Evolutionary conservation across 2,329 filamentous ascomycete genomes (phyloP).

Genomic region (Fusarium circinatum): DNA sequence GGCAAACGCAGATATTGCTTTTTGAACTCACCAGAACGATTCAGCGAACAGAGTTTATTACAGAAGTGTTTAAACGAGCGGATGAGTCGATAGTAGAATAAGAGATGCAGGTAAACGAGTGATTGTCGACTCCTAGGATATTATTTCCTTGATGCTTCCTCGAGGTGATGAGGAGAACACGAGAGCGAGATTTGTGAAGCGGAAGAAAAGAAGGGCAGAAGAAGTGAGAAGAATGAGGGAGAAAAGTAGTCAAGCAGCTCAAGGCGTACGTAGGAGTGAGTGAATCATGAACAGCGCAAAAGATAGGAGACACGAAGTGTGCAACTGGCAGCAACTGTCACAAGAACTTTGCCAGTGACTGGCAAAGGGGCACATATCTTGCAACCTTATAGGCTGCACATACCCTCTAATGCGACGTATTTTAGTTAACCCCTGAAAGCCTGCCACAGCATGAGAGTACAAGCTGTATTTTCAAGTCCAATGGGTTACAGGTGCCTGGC

Average conservation of each 20-base stretch:
- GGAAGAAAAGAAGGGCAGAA: constrained; percentile 4
- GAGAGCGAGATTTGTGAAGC: constrained; percentile 1
- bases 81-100: not conserved
- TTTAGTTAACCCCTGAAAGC: constrained; percentile 5
- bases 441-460: constrained; percentile 37
- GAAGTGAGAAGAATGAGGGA: not conserved
- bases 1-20: not conserved
- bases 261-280: constrained; percentile 1
- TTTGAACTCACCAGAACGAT: not conserved
- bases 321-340: constrained; percentile 38
- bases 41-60: not conserved
- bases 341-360: constrained; percentile 29
- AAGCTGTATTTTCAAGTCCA: constrained; percentile 18
- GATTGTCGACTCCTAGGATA: not conserved
- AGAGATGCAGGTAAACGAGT: constrained; percentile 23
- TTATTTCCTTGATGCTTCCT: constrained; percentile 8
- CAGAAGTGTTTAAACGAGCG: constrained; percentile 11
- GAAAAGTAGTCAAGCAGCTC: not conserved
- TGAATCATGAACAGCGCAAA: constrained; percentile 16
- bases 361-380: constrained; percentile 16
- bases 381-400: constrained; percentile 21
- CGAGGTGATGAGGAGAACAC: constrained; percentile 6
- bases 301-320: constrained; percentile 10
- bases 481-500: constrained; percentile 19
- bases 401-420: not conserved